Evolutionary conservation across 306 rosid genomes (phyloP).

Genomic region (Trifolium pratense): DNA sequence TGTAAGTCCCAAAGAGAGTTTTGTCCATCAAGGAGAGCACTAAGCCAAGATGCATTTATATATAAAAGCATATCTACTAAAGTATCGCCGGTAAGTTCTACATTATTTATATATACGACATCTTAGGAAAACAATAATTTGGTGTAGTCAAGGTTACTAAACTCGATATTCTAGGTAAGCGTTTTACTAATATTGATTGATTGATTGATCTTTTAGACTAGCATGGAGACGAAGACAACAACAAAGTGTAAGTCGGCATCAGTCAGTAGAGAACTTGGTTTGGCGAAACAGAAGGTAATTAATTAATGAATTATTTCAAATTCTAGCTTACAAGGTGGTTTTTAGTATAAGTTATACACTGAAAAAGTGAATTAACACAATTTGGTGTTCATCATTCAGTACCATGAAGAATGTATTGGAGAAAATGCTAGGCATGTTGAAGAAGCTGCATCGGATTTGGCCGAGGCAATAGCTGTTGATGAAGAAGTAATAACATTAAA

Average conservation of each 20-base stretch:
- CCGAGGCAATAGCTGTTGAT: too few species aligned
- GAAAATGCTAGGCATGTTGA: constrained; percentile 38
- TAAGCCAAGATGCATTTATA: constrained; percentile 12
- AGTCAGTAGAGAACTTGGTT: constrained; percentile 52
- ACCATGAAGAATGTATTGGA: constrained; percentile 37
- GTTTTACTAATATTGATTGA: neutral
- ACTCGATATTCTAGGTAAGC: too few species aligned
- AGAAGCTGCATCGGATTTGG: constrained; percentile 55
- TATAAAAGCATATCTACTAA: too few species aligned
- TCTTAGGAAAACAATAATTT: too few species aligned
- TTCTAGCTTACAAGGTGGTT: too few species aligned
- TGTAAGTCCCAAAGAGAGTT: constrained; percentile 26
- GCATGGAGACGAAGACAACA: constrained; percentile 47
- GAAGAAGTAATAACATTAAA: constrained; percentile 44
- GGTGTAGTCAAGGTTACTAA: too few species aligned
- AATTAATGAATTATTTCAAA: too few species aligned
- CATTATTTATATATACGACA: neutral
- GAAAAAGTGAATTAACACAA: too few species aligned
- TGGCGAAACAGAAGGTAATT: constrained; percentile 55
- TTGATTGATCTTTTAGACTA: constrained; percentile 45
- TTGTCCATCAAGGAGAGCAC: constrained; percentile 35
- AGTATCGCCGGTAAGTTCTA: constrained; percentile 50
- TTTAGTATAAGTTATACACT: too few species aligned
- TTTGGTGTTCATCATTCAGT: too few species aligned
- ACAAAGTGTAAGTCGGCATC: constrained; percentile 44